Base-by-base conservation (phyloP, 306 rosid species). In the Cicer cuneatum region DNA sequence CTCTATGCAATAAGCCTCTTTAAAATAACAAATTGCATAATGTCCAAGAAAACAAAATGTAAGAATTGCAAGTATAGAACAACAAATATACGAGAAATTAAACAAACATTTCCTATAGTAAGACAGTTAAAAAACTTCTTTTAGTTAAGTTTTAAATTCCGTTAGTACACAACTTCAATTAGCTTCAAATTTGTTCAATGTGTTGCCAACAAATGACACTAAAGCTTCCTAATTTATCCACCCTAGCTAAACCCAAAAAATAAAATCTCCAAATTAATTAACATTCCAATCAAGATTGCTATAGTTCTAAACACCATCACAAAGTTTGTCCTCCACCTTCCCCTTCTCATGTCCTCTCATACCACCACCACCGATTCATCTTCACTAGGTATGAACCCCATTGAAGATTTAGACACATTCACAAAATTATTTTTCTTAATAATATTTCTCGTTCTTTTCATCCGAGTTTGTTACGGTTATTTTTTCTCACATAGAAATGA, bases 391-490 rank as follows among this genome's bases (percentile, higher is more conserved):
- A 35, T 49, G 53, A 3, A 3, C 7, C 0, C 37, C 68, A 2
- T 35, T 0, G 2, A 5, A 0, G 61, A 52, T 24, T 66, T 90
- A 48, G 96, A 90, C 82, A 1, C 7, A 5, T 75, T 75, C 19
- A 51, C 88, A 63, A 62, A 85, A 85, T 72, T 87, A 72, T 61
- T 84, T 79, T 80, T 90, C 40, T 82, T 87, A 35, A 39, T 89
- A 37, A 79, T 93, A 13, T 87, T 90, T 61, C 48, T 92, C 11
- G 29, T 83, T 13, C 83, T 93, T 42, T 80, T 93, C 68, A 74
- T 89, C 18, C 87, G 87, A 37, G 80, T 89, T 71, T 87, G 90
- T 81, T 74, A 83, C 71, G 82, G 88, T 65, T 83, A 87, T 48
- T 84, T 91, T 49, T 66, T 65, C 2, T 6, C 10, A 0, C 80